Evolutionary conservation across 148 eudicot species (phyloP), one percentile per base, ranked within the genome.

Genomic region (Rhododendron mucronatum): DNA sequence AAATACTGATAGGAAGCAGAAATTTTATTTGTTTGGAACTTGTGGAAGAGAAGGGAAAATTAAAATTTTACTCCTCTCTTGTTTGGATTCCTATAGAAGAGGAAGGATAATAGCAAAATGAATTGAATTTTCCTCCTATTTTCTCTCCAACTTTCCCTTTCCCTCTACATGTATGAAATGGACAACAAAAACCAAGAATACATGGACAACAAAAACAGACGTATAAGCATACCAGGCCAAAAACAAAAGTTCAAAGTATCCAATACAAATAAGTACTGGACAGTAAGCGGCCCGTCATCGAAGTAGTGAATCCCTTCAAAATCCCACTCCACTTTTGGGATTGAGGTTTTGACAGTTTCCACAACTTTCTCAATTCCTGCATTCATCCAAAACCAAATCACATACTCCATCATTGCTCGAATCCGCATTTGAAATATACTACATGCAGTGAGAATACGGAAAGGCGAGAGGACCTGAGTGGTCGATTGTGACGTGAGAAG

Each of bases 241-340:
- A 95, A 95, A 82, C 98, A 94, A 82, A 95, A 94, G 85, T 94
- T 94, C 74, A 95, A 50, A 15, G 94, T 90, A 86, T 95, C 98
- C 84, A 95, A 85, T 3, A 95, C 98, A 61, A 95, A 81, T 65
- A 94, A 82, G 85, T 95, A 95, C 90, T 95, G 98, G 84, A 96
- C 94, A 77, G 95, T 89, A 74, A 93, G 91, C 21, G 92, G 94
- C 12, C 93, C 93, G 51, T 90, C 86, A 30, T 96, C 98, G 59
- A 92, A 95, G 84, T 93, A 96, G 81, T 96, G 99, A 86, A 95
- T 94, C 85, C 96, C 97, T 85, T 96, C 96, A 45, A 90, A 95
- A 91, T 96, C 92, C 99, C 96, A 95, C 85, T 92, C 91, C 53
- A 96, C 93, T 85, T 94, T 95, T 1, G 96, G 96, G 75, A 93